Conservation (phyloP, 805 yeast species). For the Phaffomyces thermotolerans region DNA sequence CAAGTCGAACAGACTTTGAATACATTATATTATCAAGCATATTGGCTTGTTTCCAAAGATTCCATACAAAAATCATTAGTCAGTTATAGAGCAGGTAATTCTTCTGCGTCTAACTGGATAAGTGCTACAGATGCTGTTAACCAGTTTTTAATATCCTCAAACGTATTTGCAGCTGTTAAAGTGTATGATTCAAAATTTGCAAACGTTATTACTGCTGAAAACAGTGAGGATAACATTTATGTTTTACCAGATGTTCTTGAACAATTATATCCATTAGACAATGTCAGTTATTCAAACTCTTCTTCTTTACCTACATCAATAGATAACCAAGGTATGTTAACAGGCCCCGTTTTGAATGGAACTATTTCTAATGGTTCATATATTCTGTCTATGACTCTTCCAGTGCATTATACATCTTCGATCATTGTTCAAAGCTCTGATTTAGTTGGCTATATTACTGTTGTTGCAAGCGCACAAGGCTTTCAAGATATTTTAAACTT, state of each 20-base stretch:
- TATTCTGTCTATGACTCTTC: conserved; percentile 69
- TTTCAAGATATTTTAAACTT: conserved; percentile 33
- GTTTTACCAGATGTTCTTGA: conserved; percentile 28
- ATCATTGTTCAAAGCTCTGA: conserved; percentile 42
- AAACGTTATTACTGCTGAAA: conserved; percentile 38
- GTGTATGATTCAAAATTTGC: conserved; percentile 56
- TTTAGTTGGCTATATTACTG: conserved; percentile 65
- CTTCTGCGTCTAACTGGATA: conserved; percentile 41
- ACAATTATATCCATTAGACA: conserved; percentile 43
- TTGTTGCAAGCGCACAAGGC: conserved; percentile 42
- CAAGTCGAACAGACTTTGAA: conserved; percentile 67
- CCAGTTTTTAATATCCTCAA: conserved; percentile 58
- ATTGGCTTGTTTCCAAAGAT: conserved; percentile 56
- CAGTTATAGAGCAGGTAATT: conserved; percentile 66
- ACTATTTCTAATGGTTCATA: conserved; percentile 24
- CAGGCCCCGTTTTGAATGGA: conserved; percentile 57
- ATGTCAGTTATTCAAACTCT: conserved; percentile 20
- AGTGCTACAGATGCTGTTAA: conserved; percentile 41
- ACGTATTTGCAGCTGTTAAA: conserved; percentile 53
- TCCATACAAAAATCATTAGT: conserved; percentile 54
- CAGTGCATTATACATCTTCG: conserved; percentile 68
- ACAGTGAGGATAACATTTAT: conserved; percentile 31
- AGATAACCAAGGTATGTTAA: conserved; percentile 39
- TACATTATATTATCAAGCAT: conserved; percentile 58
- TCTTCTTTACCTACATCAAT: conserved; percentile 35